phyloP scores from a whole-genome alignment of 208 protist species.

The Leishmania braziliensis region DNA sequence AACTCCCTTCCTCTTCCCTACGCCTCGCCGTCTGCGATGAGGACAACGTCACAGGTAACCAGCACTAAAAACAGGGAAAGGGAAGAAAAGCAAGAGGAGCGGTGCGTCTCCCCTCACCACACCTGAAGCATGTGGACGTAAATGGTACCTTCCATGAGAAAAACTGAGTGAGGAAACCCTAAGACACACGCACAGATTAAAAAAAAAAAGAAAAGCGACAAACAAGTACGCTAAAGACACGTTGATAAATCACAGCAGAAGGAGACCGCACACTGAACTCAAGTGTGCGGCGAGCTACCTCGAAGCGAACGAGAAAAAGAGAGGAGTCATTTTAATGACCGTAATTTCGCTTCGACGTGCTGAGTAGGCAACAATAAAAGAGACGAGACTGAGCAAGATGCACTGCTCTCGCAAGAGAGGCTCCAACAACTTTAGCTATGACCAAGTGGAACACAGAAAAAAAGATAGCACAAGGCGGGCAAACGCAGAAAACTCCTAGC shows the following conservation, averaged over 20 bases:
- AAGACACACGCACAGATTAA: slow-evolving; percentile 1
- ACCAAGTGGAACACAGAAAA: background rate
- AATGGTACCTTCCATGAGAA: slow-evolving; percentile 5
- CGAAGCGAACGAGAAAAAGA: slow-evolving; percentile 1
- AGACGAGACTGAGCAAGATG: background rate
- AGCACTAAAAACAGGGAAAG: background rate
- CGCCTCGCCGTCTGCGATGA: background rate
- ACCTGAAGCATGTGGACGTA: background rate
- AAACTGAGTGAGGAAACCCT: slow-evolving; percentile 11
- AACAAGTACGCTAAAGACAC: background rate
- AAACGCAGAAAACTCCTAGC: background rate
- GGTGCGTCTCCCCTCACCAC: background rate
- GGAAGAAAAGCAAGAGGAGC: slow-evolving; percentile 19
- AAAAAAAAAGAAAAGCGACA: slow-evolving; percentile 5
- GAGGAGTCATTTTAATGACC: slow-evolving; percentile 4
- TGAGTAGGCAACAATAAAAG: background rate
- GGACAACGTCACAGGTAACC: background rate
- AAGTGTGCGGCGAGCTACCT: background rate
- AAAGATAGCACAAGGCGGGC: background rate
- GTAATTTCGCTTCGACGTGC: background rate
- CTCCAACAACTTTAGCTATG: background rate
- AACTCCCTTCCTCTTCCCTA: background rate
- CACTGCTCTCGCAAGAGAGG: background rate
- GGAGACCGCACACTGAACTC: background rate
- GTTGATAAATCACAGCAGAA: slow-evolving; percentile 2